Conservation (phyloP, 768 basidiomycete genomes). For the Podaxis sp. region DNA sequence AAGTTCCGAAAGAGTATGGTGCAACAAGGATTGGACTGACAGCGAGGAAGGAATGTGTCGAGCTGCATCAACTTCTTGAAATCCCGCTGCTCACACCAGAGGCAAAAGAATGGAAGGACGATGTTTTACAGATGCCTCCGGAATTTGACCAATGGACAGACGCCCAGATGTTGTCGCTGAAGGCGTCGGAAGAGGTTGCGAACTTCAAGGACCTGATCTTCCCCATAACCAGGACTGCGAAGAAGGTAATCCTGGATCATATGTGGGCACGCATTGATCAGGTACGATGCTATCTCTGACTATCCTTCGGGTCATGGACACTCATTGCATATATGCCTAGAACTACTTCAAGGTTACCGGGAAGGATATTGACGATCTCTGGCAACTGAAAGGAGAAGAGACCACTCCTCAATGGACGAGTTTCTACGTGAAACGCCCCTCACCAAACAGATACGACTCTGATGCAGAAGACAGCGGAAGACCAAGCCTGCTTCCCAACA, state of each 20-base stretch:
- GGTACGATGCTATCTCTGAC: constrained; percentile 35
- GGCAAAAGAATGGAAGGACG: constrained; percentile 50
- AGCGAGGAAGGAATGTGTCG: constrained; percentile 52
- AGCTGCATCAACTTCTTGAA: constrained; percentile 66
- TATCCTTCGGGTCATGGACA: neutral
- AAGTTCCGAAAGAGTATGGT: constrained; percentile 20
- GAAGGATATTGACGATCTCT: constrained; percentile 58
- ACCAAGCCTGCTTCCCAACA: constrained; percentile 21
- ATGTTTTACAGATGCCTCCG: constrained; percentile 53
- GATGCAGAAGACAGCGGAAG: constrained; percentile 25
- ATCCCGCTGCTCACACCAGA: constrained; percentile 57
- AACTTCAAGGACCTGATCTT: constrained; percentile 56
- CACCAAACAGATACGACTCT: constrained; percentile 17
- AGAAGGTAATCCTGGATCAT: constrained; percentile 46
- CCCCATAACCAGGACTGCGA: constrained; percentile 59
- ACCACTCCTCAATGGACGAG: constrained; percentile 63
- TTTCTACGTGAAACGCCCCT: constrained; percentile 32
- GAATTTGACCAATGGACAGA: constrained; percentile 68
- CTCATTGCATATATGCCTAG: constrained; percentile 30
- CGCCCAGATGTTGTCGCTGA: constrained; percentile 61
- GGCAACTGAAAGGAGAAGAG: constrained; percentile 56
- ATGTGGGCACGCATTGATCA: constrained; percentile 67
- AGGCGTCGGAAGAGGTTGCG: constrained; percentile 50
- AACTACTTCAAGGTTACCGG: constrained; percentile 58
- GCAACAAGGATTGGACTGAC: neutral